Evolutionary conservation across 805 yeast genomes (phyloP), one percentile per base, ranked within the genome.

Genomic region (Yarrowia sp.): DNA sequence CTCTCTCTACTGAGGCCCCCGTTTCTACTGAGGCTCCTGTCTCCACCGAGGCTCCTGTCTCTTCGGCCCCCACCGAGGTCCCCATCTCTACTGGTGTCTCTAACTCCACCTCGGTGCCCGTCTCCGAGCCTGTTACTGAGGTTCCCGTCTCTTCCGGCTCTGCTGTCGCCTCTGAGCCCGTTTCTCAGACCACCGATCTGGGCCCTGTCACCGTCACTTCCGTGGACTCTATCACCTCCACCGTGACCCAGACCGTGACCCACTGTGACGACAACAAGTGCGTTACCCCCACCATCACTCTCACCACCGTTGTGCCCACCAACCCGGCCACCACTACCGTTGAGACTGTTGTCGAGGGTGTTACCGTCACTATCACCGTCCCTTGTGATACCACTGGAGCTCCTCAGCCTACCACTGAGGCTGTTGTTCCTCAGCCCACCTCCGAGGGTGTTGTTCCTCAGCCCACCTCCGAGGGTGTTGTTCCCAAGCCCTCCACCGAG

Each of bases 261-360:
- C 61, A 55, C 25, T 55, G 61, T 19, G 61, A 55, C 19, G 16
- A 38, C n/a, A 22, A 55, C 29, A 38, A 55, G 27, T 55, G 61
- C 18, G 21, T 39, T 22, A 55, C 61, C 16, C 61, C 61, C n/a
- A 38, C 47, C n/a, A 13, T 55, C 29, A 55, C 61, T 19, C 46
- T 55, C 9, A 38, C 61, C 29, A 55, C 61, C 35, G 47, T 55
- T 5, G 61, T 55, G 19, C 61, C 61, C 21, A 19, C 61, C 21
- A 38, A 55, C 47, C 47, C 24, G 4, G 47, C 61, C 47, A 27
- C 61, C 10, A 55, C 61, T 27, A 39, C 46, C 27, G 27, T 38
- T 5, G 9, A 14, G 21, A 55, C 61, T 6, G 61, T 55, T 3
- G 25, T 38, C 9, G 61, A 55, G 29, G 61, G 21, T 12, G 38